Evolutionary conservation across 768 basidiomycete species (phyloP).

Genomic region (Boletus edulis): DNA sequence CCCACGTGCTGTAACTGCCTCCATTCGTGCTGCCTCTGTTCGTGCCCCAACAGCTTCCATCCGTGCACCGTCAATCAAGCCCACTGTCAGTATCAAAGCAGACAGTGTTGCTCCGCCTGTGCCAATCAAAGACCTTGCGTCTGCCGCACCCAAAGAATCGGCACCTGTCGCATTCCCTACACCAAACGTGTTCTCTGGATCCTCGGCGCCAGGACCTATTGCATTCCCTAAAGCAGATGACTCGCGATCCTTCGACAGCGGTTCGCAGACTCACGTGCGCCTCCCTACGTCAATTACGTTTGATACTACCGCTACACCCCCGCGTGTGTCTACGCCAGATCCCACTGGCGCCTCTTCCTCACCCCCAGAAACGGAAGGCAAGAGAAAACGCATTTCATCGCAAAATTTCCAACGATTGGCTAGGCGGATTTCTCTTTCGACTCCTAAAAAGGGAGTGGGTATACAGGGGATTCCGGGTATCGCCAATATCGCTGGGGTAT

Average conservation of each 20-base stretch:
- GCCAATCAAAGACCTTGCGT: constrained; percentile 25
- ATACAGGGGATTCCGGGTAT: constrained; percentile 39
- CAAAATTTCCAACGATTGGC: constrained; percentile 86
- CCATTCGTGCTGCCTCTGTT: constrained; percentile 18
- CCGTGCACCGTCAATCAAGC: constrained; percentile 22
- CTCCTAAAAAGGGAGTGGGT: constrained; percentile 53
- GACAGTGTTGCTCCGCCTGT: constrained; percentile 28
- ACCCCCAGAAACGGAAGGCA: constrained; percentile 67
- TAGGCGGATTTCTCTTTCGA: constrained; percentile 63
- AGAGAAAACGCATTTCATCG: constrained; percentile 77
- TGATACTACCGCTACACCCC: constrained; percentile 53
- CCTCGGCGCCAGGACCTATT: constrained; percentile 32
- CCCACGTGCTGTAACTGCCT: constrained; percentile 11
- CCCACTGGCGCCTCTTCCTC: constrained; percentile 51
- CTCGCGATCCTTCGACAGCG: constrained; percentile 28
- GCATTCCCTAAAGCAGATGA: constrained; percentile 43
- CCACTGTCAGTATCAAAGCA: constrained; percentile 18
- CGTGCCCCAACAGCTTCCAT: constrained; percentile 16
- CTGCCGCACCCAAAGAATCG: constrained; percentile 19
- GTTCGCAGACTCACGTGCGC: constrained; percentile 25
- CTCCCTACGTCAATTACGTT: constrained; percentile 54
- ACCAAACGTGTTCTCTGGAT: constrained; percentile 36
- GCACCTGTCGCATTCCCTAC: constrained; percentile 9
- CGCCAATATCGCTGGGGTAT: constrained; percentile 28
- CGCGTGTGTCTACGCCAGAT: constrained; percentile 72